These are phyloP conservation scores for Solanum sitiens DNA, from an alignment of 257 asterid species.

Conservation along the genomic window DNA sequence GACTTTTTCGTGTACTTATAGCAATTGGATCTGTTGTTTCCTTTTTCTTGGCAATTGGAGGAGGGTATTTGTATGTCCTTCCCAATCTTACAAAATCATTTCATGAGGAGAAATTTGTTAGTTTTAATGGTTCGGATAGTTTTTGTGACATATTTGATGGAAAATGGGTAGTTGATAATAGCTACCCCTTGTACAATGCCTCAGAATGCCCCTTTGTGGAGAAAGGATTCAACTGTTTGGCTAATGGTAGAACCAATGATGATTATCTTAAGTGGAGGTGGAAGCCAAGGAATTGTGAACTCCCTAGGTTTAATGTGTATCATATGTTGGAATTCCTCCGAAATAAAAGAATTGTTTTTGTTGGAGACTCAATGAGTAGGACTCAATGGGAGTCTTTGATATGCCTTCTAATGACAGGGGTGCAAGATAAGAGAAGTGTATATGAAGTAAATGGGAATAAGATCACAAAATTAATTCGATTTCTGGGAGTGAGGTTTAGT, in stretches of 20 bases:
- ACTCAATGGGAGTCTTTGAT: conserved; percentile 86
- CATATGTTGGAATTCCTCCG: conserved; percentile 33
- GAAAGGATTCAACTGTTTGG: conserved; percentile 62
- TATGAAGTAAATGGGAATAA: conserved; percentile 58
- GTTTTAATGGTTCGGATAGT: conserved; percentile 12
- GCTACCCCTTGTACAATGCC: conserved; percentile 60
- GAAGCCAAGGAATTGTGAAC: conserved; percentile 58
- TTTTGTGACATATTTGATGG: conserved; percentile 61
- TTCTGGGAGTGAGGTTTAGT: conserved; percentile 55
- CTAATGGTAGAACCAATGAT: conserved; percentile 47
- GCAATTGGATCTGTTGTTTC: conserved; percentile 37
- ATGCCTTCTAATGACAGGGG: conserved; percentile 63
- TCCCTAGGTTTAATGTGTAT: conserved; percentile 40
- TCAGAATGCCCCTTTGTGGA: conserved; percentile 73
- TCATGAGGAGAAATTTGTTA: conserved; percentile 20
- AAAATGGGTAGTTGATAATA: conserved; percentile 44
- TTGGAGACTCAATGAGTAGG: conserved; percentile 81
- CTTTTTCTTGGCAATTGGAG: conserved; percentile 40
- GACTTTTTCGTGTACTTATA: conserved; percentile 17
- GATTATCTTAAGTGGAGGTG: conserved; percentile 72
- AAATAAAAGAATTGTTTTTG: conserved; percentile 55
- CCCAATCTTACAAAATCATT: conserved; percentile 49
- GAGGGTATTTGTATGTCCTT: conserved; percentile 54
- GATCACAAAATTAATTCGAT: conserved; percentile 56
- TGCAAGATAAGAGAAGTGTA: conserved; percentile 49